Evolutionary conservation across 2,329 filamentous ascomycete genomes (phyloP).

Genomic region (Epichloe scottii): DNA sequence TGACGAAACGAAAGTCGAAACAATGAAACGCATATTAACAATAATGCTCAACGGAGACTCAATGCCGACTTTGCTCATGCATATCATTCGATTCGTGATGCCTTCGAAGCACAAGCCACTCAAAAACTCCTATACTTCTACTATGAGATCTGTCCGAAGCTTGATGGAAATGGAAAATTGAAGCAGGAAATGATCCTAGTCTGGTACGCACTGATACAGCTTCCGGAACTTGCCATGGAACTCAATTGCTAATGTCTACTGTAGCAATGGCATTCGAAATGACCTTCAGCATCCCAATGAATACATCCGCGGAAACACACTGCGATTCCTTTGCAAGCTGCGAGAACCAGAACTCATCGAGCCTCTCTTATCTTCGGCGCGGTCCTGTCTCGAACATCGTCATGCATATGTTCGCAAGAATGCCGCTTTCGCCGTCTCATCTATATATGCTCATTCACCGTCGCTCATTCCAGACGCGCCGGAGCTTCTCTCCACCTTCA

Average conservation of each 20-base stretch:
- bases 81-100: conserved; percentile 99
- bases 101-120: conserved; percentile 90
- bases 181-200: conserved; percentile 99
- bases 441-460: conserved; percentile 84
- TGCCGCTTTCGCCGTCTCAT: conserved; percentile 86
- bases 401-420: conserved; percentile 98
- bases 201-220: conserved; percentile 45
- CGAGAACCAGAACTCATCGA: conserved; percentile 93
- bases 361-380: conserved; percentile 82
- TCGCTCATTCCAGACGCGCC: conserved; percentile 89
- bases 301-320: conserved; percentile 95
- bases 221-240: background rate
- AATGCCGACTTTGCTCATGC: conserved; percentile 93
- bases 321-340: conserved; percentile 93
- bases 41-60: conserved; percentile 98
- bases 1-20: conserved; percentile 86
- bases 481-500: conserved; percentile 79
- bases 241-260: background rate
- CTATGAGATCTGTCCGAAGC: conserved; percentile 97
- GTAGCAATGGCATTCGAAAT: conserved; percentile 92
- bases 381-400: conserved; percentile 85
- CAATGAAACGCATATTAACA: conserved; percentile 90
- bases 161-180: conserved; percentile 81
- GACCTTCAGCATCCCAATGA: conserved; percentile 96
- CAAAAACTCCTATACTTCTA: conserved; percentile 99